Conservation (phyloP, 2,329 filamentous ascomycete species). For the Talaromyces piceae region DNA sequence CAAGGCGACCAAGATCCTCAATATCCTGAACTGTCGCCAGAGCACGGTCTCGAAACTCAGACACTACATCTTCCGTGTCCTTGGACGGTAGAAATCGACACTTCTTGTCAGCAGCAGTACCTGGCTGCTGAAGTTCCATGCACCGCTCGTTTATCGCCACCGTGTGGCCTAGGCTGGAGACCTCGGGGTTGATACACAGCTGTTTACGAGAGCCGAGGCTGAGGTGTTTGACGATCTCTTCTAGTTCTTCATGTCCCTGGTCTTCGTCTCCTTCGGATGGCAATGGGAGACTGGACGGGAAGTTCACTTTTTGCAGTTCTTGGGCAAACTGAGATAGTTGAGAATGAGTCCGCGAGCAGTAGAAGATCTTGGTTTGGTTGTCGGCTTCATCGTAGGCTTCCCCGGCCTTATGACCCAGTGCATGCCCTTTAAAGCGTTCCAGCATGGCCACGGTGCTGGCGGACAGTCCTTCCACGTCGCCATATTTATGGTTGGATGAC, state of each 20-base stretch:
- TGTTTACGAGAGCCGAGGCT: slow-evolving; percentile 81
- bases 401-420: slow-evolving; percentile 31
- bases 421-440: slow-evolving; percentile 52
- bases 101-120: slow-evolving; percentile 53
- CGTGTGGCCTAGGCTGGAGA: slow-evolving; percentile 59
- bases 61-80: slow-evolving; percentile 62
- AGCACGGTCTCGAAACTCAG: slow-evolving; percentile 77
- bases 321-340: slow-evolving; percentile 82
- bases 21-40: slow-evolving; percentile 86
- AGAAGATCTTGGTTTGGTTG: slow-evolving; percentile 76
- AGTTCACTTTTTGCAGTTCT: slow-evolving; percentile 69
- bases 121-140: slow-evolving; percentile 75
- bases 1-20: slow-evolving; percentile 75
- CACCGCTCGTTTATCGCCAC: slow-evolving; percentile 91
- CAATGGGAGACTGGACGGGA: slow-evolving; percentile 62
- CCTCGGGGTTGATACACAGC: slow-evolving; percentile 79
- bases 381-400: slow-evolving; percentile 48
- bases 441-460: slow-evolving; percentile 69
- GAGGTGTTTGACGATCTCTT: slow-evolving; percentile 67
- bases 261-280: slow-evolving; percentile 18
- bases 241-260: slow-evolving; percentile 23
- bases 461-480: slow-evolving; percentile 49
- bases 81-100: slow-evolving; percentile 75
- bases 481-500: slow-evolving; percentile 18
- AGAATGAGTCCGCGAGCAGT: slow-evolving; percentile 87